Evolutionary conservation across 2,329 filamentous ascomycete genomes (phyloP), one percentile per base, ranked within the genome.

Genomic region (Byssoonygena ceratinophila): DNA sequence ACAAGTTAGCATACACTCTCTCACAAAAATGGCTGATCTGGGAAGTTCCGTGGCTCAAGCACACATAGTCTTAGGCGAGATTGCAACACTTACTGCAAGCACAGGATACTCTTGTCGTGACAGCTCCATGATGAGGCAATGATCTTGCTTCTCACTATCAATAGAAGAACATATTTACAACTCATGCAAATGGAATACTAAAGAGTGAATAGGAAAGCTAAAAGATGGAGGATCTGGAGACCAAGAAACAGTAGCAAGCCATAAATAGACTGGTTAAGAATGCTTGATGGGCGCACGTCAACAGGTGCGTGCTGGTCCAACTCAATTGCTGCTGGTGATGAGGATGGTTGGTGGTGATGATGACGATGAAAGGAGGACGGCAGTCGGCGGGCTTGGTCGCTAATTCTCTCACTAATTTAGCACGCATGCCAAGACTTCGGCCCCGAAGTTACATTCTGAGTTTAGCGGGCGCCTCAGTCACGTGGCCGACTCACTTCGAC

Each of bases 71-170:
- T 9, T 4, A 6, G n/a, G 11, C 2, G 4, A 5, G 9, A 37
- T 52, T 45, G 11, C 40, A 43, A 14, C 55, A 71, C 85, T 77
- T 77, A 96, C 91, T 83, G 95, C 83, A 80, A 97, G 84, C 62
- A 83, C 84, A 69, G 91, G 89, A 76, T 97, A 97, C 72, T 96
- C 91, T 70, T 85, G 78, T 72, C 89, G 82, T 68, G 86, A 83
- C 65, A 91, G 79, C 64, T 87, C 84, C 82, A 87, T 87, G 64
- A 57, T 46, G 52, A 46, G 31, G 43, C 12, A 34, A 39, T 46
- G 29, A 31, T 41, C 32, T 25, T 14, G 18, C 32, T 23, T 29
- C 32, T 9, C 8, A 1, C 20, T 18, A 14, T 52, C 41, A 52
- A 34, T n/a, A 52, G n/a, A 16, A 14, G 25, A 20, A 27, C 49